Base-by-base conservation (phyloP, 1,284 basidiomycete genomes). In the Ganoderma lucidum region DNA sequence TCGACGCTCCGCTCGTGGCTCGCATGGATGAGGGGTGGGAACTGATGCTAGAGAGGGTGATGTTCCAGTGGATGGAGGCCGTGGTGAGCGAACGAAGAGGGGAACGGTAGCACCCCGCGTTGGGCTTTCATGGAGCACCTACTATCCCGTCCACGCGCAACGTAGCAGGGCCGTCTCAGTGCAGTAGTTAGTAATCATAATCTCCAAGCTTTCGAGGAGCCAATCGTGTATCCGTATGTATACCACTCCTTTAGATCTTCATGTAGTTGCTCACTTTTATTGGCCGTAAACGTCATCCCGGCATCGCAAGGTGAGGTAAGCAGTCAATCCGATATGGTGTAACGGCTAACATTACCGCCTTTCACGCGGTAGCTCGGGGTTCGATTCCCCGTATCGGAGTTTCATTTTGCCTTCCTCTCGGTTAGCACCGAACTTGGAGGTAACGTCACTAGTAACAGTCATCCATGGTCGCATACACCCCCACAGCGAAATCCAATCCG, bases 11-110 rank as follows among this genome's bases (percentile, higher is more conserved):
- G 62, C 78, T 89, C 14, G 87, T 96, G 1, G 94, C 94, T 44
- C 85, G 89, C 66, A 87, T 85, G 69, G 93, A 93, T 10, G 83
- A 86, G 0, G 94, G 93, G 0, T 96, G 95, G 95, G 90, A 94
- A 65, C 81, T 83, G 28, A 94, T 95, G 92, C 83, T 96, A 14
- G 89, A 91, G 77, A 75, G 76, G 15, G 84, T 88, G 0, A 79
- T 95, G 12, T 61, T 86, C 51, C 81, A 83, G 48, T 96, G 95
- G 95, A 84, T 91, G 69, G 82, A 85, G 28, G 88, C 85, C 41
- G 90, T 92, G 2, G 86, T 93, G 3, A 86, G 88, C 48, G 95
- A 96, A 80, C 83, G 84, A 71, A 80, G 89, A 68, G 84, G 81
- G 9, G 84, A 86, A 64, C 72, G 78, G 53, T 79, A 68, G 56